Evolutionary conservation across 371 early-diverging fungal genomes (phyloP).

Genomic region (Paramicrosporidium saccamoebae): DNA sequence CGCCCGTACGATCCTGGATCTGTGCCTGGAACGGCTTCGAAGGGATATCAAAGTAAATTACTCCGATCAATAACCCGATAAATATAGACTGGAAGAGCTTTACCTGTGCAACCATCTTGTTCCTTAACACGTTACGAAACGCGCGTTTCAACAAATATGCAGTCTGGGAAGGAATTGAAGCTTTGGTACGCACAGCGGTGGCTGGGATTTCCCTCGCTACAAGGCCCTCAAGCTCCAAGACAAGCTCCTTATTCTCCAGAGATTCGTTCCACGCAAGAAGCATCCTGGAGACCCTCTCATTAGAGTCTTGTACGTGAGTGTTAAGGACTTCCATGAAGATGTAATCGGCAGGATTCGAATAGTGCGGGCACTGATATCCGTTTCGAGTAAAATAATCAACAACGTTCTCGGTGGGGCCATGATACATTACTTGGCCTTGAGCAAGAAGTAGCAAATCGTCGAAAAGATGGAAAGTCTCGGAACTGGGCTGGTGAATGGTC

Average conservation of each 20-base stretch:
- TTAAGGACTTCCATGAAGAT: constrained; percentile 10
- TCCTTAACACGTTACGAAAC: constrained; percentile 6
- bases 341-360: constrained; percentile 31
- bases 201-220: constrained; percentile 2
- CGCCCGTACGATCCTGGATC: constrained; percentile 16
- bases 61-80: constrained; percentile 8
- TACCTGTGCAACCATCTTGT: constrained; percentile 6
- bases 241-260: constrained; percentile 3
- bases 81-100: constrained; percentile 6
- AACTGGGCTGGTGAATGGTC: constrained; percentile 20
- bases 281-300: background rate
- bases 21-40: constrained; percentile 2
- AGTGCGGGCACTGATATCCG: constrained; percentile 14
- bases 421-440: constrained; percentile 15
- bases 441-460: constrained; percentile 18
- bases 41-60: constrained; percentile 7
- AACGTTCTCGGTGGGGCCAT: constrained; percentile 10
- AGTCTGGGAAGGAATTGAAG: constrained; percentile 3
- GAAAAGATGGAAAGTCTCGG: constrained; percentile 18
- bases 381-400: constrained; percentile 10
- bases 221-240: constrained; percentile 4
- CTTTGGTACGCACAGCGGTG: constrained; percentile 3
- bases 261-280: constrained; percentile 2
- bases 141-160: constrained; percentile 6
- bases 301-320: constrained; percentile 1